A percentile compares a stretch with the other conserved stretches of the same genome.
These are phyloP conservation scores for Citrus australasica DNA, from an alignment of 345 rosid species.

Conservation along the genomic window DNA sequence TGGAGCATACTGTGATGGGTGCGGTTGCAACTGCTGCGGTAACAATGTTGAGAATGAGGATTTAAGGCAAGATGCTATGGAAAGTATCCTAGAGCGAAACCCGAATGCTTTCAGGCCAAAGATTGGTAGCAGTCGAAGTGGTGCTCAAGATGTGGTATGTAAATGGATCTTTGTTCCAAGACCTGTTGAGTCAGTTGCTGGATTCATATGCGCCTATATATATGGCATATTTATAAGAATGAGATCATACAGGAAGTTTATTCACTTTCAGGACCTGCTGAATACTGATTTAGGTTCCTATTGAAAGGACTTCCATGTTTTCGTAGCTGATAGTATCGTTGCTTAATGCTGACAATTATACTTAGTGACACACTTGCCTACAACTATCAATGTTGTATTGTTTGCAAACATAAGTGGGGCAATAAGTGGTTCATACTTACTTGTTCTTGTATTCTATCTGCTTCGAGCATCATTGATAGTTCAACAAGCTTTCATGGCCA, in stretches of 20 bases:
- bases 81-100: constrained; percentile 36
- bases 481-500: not conserved
- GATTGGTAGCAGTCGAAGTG: constrained; percentile 12
- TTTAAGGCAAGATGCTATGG: constrained; percentile 28
- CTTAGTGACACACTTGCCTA: not conserved
- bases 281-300: not conserved
- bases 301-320: not conserved
- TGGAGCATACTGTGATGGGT: constrained; percentile 47
- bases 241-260: not conserved
- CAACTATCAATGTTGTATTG: not conserved
- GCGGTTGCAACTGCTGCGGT: constrained; percentile 41
- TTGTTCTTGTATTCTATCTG: not conserved
- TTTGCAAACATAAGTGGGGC: not conserved
- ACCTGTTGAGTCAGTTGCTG: not conserved
- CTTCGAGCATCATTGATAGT: not conserved
- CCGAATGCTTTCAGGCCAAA: constrained; percentile 45
- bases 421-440: not conserved
- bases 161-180: not conserved
- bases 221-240: not conserved
- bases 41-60: constrained; percentile 38
- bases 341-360: not conserved
- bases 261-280: not conserved
- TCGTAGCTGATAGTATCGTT: not conserved
- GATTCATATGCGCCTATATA: not conserved
- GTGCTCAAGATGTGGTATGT: constrained; percentile 31